Conservation (phyloP, 345 rosid species). For the Heritiera fomes region DNA sequence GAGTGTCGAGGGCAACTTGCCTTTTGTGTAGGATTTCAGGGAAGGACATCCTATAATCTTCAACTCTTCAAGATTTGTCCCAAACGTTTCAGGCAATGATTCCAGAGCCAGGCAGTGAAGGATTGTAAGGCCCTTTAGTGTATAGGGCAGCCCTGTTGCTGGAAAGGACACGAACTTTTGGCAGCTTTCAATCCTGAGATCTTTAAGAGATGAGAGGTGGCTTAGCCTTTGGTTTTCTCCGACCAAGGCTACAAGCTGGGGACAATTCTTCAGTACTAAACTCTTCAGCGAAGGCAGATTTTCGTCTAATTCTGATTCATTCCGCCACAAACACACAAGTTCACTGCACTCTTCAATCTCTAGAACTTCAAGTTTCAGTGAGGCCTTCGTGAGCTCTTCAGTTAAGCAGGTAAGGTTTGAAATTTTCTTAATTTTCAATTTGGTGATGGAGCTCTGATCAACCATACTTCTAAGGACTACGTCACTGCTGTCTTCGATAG, state of each 20-base stretch:
- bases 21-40: slow-evolving; percentile 13
- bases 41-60: slow-evolving; percentile 26
- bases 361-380: slow-evolving; percentile 9
- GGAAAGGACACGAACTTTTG: neutral
- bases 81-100: slow-evolving; percentile 1
- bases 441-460: slow-evolving; percentile 8
- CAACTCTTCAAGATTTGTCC: slow-evolving; percentile 20
- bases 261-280: slow-evolving; percentile 14
- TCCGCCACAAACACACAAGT: slow-evolving; percentile 10
- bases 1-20: neutral
- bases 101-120: neutral
- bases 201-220: neutral
- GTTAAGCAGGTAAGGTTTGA: slow-evolving; percentile 17
- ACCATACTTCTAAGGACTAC: neutral
- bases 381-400: neutral
- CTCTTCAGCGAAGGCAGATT: slow-evolving; percentile 2
- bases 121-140: neutral
- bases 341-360: slow-evolving; percentile 14
- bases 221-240: neutral
- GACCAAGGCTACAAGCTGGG: slow-evolving; percentile 14
- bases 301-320: neutral
- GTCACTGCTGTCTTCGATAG: neutral
- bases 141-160: neutral
- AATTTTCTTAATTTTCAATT: slow-evolving; percentile 1
- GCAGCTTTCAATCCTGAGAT: slow-evolving; percentile 17